Conservation (phyloP, 2,329 filamentous ascomycete species). For the Leptographium galeiforme region DNA sequence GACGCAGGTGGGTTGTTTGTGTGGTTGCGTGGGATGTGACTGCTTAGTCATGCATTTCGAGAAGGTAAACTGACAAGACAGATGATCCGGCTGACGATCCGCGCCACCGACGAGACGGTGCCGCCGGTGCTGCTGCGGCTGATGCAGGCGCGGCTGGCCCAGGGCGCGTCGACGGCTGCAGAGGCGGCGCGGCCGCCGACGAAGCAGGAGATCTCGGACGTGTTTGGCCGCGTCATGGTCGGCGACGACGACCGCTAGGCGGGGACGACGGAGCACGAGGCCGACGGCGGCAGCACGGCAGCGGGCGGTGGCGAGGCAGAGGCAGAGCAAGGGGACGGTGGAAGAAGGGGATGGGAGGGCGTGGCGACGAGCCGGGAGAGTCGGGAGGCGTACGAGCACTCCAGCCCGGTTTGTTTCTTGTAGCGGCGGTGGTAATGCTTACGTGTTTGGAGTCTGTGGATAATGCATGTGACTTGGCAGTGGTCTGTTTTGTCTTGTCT, state of each 20-base stretch:
- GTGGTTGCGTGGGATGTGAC: too few relatives aligned
- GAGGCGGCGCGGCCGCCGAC: slow-evolving; percentile 28
- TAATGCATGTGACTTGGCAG: too few relatives aligned
- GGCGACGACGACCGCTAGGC: slow-evolving; percentile 7
- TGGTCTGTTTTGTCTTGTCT: too few relatives aligned
- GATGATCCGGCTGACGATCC: slow-evolving; percentile 92
- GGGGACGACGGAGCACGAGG: not conserved
- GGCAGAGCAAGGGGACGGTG: not conserved
- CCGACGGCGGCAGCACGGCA: not conserved
- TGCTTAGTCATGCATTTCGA: too few relatives aligned
- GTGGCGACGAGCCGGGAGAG: not conserved
- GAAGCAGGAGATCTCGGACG: slow-evolving; percentile 37
- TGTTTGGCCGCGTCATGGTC: slow-evolving; percentile 45
- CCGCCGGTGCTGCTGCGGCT: slow-evolving; percentile 66
- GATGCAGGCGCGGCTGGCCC: slow-evolving; percentile 72
- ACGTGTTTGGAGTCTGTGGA: not conserved
- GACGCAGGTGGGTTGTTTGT: slow-evolving; percentile 75
- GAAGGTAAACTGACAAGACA: slow-evolving; percentile 21
- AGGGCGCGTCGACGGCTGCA: slow-evolving; percentile 29
- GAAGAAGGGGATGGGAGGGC: not conserved
- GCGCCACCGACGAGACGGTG: slow-evolving; percentile 84
- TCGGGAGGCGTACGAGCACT: not conserved
- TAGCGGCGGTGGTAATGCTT: not conserved
- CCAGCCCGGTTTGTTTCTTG: slow-evolving; percentile 7
- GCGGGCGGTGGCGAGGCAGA: not conserved